phyloP scores from a whole-genome alignment of 768 basidiomycete genomes.

The Boletellus ananas region DNA sequence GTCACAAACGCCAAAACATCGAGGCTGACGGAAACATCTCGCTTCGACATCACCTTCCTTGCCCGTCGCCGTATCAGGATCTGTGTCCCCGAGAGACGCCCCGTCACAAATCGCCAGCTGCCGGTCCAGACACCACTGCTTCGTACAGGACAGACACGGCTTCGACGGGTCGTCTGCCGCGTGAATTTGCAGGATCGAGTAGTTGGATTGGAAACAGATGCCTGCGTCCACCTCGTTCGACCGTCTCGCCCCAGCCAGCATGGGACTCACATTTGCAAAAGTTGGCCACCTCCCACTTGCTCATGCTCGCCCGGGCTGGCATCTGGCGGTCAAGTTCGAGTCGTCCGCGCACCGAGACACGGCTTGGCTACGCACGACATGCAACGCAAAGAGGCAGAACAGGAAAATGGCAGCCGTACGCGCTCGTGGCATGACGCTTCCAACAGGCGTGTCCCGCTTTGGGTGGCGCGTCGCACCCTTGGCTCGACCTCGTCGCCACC shows the following conservation, averaged over 20 bases:
- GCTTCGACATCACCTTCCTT: slow-evolving; percentile 96
- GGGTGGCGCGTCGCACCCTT: slow-evolving; percentile 9
- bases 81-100: slow-evolving; percentile 78
- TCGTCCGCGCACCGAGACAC: background rate
- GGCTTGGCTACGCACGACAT: slow-evolving; percentile 26
- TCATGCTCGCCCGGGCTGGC: slow-evolving; percentile 42
- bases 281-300: slow-evolving; percentile 86
- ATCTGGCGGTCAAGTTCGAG: slow-evolving; percentile 29
- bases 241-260: background rate
- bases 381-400: slow-evolving; percentile 14
- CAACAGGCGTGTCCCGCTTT: background rate
- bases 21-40: slow-evolving; percentile 84
- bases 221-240: slow-evolving; percentile 43
- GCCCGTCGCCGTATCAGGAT: slow-evolving; percentile 91
- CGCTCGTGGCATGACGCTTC: slow-evolving; percentile 16
- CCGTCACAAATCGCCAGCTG: slow-evolving; percentile 81
- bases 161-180: slow-evolving; percentile 81
- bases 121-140: slow-evolving; percentile 94
- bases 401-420: slow-evolving; percentile 12
- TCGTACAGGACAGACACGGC: slow-evolving; percentile 90
- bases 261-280: slow-evolving; percentile 77
- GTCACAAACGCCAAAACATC: slow-evolving; percentile 31
- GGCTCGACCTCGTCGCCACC: too few relatives aligned
- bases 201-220: slow-evolving; percentile 87
- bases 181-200: slow-evolving; percentile 77